These are phyloP conservation scores for Penicillium salamii DNA, from an alignment of 495 filamentous ascomycete genomes.

Conservation along the genomic window DNA sequence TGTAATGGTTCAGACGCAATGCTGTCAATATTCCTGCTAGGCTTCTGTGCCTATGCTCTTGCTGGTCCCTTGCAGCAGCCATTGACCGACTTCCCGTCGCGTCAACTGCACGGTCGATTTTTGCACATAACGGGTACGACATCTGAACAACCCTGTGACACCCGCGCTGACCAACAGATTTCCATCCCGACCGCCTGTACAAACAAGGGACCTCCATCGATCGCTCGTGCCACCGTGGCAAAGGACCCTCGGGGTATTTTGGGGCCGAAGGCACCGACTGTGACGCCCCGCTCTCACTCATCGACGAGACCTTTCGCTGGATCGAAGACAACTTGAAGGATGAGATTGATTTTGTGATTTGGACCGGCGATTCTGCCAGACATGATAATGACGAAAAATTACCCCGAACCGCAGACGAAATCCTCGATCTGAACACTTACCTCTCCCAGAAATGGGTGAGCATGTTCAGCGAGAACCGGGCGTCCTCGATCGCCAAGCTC, in stretches of 20 bases:
- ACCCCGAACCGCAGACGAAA: slow-evolving; percentile 70
- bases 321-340: slow-evolving; percentile 80
- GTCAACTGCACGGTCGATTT: slow-evolving; percentile 61
- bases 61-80: slow-evolving; percentile 20
- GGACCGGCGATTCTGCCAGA: slow-evolving; percentile 94
- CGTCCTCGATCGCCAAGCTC: slow-evolving; percentile 45
- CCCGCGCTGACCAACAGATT: slow-evolving; percentile 51
- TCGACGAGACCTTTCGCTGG: slow-evolving; percentile 92
- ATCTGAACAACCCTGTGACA: neutral
- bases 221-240: slow-evolving; percentile 71
- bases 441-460: slow-evolving; percentile 74
- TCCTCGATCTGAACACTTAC: slow-evolving; percentile 69
- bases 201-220: slow-evolving; percentile 68
- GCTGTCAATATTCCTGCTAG: slow-evolving; percentile 23
- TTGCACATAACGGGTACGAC: slow-evolving; percentile 89
- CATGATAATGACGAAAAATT: slow-evolving; percentile 89
- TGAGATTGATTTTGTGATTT: slow-evolving; percentile 89
- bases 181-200: slow-evolving; percentile 89
- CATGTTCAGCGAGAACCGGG: slow-evolving; percentile 57
- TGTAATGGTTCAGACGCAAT: slow-evolving; percentile 6
- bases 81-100: slow-evolving; percentile 5
- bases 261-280: slow-evolving; percentile 85
- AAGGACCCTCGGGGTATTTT: slow-evolving; percentile 74
- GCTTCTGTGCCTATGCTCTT: slow-evolving; percentile 15
- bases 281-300: slow-evolving; percentile 74